Conservation (phyloP, 2,329 filamentous ascomycete species). For the Penicillium sp. region DNA sequence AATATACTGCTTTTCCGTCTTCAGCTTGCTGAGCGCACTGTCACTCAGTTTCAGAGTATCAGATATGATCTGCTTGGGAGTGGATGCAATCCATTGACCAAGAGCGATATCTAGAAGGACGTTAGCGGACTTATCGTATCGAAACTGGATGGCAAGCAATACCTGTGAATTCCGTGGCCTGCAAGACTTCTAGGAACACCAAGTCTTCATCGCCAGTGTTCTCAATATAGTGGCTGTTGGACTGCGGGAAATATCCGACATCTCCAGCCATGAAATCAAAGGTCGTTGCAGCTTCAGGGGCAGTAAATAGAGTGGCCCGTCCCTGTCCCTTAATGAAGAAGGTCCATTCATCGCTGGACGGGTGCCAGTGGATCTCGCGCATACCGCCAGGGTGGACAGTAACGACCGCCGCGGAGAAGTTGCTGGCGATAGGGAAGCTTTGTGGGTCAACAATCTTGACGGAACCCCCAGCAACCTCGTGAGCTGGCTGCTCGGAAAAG, state of each 20-base stretch:
- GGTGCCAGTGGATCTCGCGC: constrained; percentile 76
- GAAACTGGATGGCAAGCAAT: neutral
- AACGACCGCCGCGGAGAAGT: constrained; percentile 72
- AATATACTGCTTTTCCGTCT: constrained; percentile 52
- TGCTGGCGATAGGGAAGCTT: constrained; percentile 75
- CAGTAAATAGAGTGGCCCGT: constrained; percentile 74
- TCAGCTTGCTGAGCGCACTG: constrained; percentile 43
- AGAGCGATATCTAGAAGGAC: constrained; percentile 50
- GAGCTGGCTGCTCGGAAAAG: constrained; percentile 71
- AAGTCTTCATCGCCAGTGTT: constrained; percentile 75
- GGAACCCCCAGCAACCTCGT: constrained; percentile 68
- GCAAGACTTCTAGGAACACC: constrained; percentile 76
- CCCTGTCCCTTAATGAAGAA: constrained; percentile 76
- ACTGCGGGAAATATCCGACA: constrained; percentile 75
- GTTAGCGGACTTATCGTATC: neutral
- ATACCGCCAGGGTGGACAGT: constrained; percentile 72
- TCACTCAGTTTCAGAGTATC: constrained; percentile 57
- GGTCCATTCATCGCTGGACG: constrained; percentile 78
- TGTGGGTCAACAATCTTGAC: constrained; percentile 76
- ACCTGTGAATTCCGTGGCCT: constrained; percentile 66
- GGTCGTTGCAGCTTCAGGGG: constrained; percentile 70
- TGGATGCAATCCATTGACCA: constrained; percentile 55
- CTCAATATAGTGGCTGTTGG: constrained; percentile 82
- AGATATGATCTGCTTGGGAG: constrained; percentile 61
- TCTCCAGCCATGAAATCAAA: constrained; percentile 78